Evolutionary conservation across 805 yeast species (phyloP).

Genomic region (Teunomyces panamensis): DNA sequence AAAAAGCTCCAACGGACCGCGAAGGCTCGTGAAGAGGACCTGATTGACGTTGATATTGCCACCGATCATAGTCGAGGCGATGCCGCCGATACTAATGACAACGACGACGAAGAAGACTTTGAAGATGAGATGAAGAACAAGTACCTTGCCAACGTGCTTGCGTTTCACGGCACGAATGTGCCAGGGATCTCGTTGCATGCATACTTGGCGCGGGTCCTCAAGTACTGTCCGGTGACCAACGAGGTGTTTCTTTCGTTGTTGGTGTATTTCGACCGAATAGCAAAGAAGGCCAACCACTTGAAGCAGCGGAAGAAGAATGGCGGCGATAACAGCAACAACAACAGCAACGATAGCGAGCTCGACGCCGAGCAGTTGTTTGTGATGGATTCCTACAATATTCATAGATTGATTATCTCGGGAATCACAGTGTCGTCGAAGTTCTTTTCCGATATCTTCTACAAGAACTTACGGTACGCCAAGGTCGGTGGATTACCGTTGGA

Average conservation of each 20-base stretch:
- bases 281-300: conserved; percentile 69
- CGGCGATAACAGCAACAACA: neutral
- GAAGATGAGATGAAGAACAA: conserved; percentile 46
- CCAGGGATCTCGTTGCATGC: conserved; percentile 94
- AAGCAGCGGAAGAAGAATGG: conserved; percentile 25
- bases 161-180: conserved; percentile 93
- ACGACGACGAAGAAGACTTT: conserved; percentile 31
- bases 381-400: conserved; percentile 95
- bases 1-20: conserved; percentile 21
- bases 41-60: conserved; percentile 8
- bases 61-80: conserved; percentile 13
- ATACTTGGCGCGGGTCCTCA: conserved; percentile 83
- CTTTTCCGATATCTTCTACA: conserved; percentile 91
- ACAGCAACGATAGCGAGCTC: conserved; percentile 3
- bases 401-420: conserved; percentile 89
- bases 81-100: conserved; percentile 16
- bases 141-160: conserved; percentile 68
- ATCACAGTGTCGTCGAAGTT: conserved; percentile 94
- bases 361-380: conserved; percentile 66
- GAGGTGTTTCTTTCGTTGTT: conserved; percentile 88
- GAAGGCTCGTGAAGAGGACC: conserved; percentile 9
- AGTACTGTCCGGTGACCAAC: conserved; percentile 97
- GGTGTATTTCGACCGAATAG: conserved; percentile 92
- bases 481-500: conserved; percentile 94
- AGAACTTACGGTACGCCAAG: conserved; percentile 90